phyloP scores from a whole-genome alignment of 225 moss, liverwort and hornwort species.

The Asterella californica region DNA sequence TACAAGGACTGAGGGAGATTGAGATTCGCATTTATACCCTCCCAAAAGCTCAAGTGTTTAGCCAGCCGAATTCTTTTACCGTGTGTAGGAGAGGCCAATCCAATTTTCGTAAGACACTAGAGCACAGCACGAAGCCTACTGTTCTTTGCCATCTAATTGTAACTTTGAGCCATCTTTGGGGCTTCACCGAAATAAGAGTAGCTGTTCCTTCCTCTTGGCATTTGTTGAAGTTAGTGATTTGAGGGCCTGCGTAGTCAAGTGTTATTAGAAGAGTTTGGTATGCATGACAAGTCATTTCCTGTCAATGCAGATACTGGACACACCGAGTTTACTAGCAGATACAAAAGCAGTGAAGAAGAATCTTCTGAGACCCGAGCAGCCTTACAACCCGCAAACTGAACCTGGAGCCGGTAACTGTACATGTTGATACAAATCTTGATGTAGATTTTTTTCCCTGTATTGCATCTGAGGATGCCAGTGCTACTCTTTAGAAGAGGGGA shows the following conservation, averaged over 20 bases:
- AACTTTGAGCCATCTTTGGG: too few relatives aligned
- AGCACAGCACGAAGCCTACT: too few relatives aligned
- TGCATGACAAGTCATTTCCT: not conserved
- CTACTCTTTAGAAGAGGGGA: not conserved
- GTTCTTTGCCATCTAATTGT: too few relatives aligned
- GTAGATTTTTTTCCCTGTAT: not conserved
- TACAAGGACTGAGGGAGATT: too few relatives aligned
- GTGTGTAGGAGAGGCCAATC: too few relatives aligned
- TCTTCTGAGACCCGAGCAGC: slow-evolving; percentile 59
- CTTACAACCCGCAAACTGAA: slow-evolving; percentile 29
- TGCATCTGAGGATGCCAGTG: not conserved
- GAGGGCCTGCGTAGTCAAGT: not conserved
- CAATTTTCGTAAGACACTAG: too few relatives aligned
- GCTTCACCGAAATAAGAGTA: too few relatives aligned
- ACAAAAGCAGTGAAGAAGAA: slow-evolving; percentile 58
- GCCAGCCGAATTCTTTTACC: too few relatives aligned
- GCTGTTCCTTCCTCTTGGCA: too few relatives aligned
- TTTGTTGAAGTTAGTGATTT: not conserved
- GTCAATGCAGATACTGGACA: slow-evolving; percentile 63
- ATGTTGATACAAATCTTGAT: slow-evolving; percentile 28
- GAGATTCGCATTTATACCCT: too few relatives aligned
- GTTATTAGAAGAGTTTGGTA: not conserved
- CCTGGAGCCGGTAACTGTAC: slow-evolving; percentile 35
- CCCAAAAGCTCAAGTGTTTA: too few relatives aligned
- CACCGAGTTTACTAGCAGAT: slow-evolving; percentile 72